Evolutionary conservation across 202 grass and related monocot genomes (phyloP), one percentile per base, ranked within the genome.

Genomic region (Schoenoplectus tabernaemontani): DNA sequence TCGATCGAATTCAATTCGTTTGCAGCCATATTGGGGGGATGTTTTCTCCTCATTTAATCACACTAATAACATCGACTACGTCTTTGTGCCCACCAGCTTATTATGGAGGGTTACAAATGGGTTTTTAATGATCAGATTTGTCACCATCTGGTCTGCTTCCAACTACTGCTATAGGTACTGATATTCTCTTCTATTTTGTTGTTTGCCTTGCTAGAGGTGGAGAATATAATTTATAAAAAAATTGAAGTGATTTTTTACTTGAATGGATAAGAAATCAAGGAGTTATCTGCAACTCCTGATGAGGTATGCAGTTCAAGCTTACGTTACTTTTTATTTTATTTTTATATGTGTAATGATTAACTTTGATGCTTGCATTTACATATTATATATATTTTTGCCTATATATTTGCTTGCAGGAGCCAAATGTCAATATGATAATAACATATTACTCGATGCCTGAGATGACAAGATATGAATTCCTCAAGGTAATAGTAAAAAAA

Each of bases 21-120:
- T n/a, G n/a, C n/a, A n/a, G n/a, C n/a, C n/a, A n/a, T n/a, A n/a
- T n/a, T n/a, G n/a, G n/a, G n/a, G n/a, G n/a, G 91, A 89, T 64
- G 90, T 99, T 9, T 90, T 99, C 76, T 43, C 85, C 56, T 89
- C 90, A 3, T 99, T 99, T 87, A 99, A 99, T 74, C 96, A 93
- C 62, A 80, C 89, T 76, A 99, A 99, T 76, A 92, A 91, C 69
- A 95, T 96, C 42, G 96, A 99, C 83, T 99, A 99, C 74, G 96
- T 99, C 78, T 99, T 3, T 92, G 96, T 50, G 96, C 96, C 54
- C 96, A 99, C 85, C 96, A 99, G 51, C 86, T 99, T 47, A 92
- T 99, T 50, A 99, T 99, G 96, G 96, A 99, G 87, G 96, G 96
- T 26, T 99, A 91, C 72, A 99, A 99, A 77, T 99, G 96, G 96